Evolutionary conservation across 2,329 filamentous ascomycete genomes (phyloP), one percentile per base, ranked within the genome.

Genomic region (Ciborinia camelliae): DNA sequence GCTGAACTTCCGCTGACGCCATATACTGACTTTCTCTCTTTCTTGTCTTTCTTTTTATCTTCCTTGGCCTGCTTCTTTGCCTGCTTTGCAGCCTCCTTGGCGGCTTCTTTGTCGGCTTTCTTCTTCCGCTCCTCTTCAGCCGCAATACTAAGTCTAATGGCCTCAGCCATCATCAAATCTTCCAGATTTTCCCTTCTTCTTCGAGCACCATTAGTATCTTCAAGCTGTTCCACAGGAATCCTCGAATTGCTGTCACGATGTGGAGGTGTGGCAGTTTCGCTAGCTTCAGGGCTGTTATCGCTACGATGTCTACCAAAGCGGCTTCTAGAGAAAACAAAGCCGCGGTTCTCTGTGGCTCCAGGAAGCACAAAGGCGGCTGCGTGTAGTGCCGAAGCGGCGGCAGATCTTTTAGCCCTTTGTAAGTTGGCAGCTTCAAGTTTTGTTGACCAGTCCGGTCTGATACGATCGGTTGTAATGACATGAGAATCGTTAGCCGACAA

Each of bases 121-220:
- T 85, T 89, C 70, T 92, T 90, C n/a, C 94, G 85, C 50, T 98
- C 94, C 73, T 98, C 94, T 75, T 99, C 95, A 1, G 91, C 89
- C 0, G 90, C 92, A n/a, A 99, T 81, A 55, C 92, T 97, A 37
- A 97, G 77, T 47, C 95, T 84, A 55, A 99, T 96, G 0, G 95
- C 95, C 76, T 99, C 95, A 82, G 95, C 92, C 81, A 98, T 92
- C 95, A 99, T 99, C 81, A 99, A 90, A 57, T 97, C 94, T 75
- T 99, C 95, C 0, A 98, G 82, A 71, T 98, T 93, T 28, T 96
- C 91, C 74, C 96, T 86, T 37, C 91, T 79, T 66, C 87, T 78
- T 48, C 70, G 69, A 47, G 71, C 39, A 30, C 62, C 66, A 26
- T 71, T 70, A 53, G 68, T 65, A 10, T 68, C 60, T 14, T 68